Conservation (phyloP, 768 basidiomycete species). For the Leucosporidium creatinivorum region DNA sequence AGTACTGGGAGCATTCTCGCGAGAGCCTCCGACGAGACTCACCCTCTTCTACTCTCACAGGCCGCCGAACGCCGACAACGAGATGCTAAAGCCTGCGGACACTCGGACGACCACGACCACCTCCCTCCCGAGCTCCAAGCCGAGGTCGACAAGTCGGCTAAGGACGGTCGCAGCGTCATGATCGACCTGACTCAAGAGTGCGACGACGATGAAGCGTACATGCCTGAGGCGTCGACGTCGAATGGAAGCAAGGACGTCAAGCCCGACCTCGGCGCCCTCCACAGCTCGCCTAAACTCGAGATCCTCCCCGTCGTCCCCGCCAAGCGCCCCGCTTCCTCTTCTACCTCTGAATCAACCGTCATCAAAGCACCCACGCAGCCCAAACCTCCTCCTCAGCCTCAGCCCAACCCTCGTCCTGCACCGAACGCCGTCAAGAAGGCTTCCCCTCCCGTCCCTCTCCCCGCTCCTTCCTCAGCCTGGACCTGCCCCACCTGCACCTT, state of each 20-base stretch:
- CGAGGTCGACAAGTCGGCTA: conserved; percentile 36
- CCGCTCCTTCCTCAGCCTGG: conserved; percentile 17
- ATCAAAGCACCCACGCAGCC: no score
- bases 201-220: conserved; percentile 3
- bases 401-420: conserved; percentile 1
- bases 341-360: no score
- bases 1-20: conserved; percentile 35
- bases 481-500: conserved; percentile 33
- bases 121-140: conserved; percentile 20
- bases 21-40: neutral
- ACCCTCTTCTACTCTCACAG: conserved; percentile 44
- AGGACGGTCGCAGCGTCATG: conserved; percentile 21
- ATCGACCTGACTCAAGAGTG: conserved; percentile 15
- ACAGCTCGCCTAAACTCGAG: no score
- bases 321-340: no score
- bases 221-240: neutral
- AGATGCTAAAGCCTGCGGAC: conserved; percentile 64
- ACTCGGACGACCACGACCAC: conserved; percentile 30
- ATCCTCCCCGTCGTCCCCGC: no score
- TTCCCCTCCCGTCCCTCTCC: neutral
- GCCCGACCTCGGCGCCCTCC: no score
- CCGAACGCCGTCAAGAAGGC: neutral
- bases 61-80: conserved; percentile 72
- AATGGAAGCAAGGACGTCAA: no score
- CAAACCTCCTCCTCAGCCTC: no score